These are phyloP conservation scores for Boletus mariae DNA, from an alignment of 1,284 basidiomycete genomes.

Conservation along the genomic window DNA sequence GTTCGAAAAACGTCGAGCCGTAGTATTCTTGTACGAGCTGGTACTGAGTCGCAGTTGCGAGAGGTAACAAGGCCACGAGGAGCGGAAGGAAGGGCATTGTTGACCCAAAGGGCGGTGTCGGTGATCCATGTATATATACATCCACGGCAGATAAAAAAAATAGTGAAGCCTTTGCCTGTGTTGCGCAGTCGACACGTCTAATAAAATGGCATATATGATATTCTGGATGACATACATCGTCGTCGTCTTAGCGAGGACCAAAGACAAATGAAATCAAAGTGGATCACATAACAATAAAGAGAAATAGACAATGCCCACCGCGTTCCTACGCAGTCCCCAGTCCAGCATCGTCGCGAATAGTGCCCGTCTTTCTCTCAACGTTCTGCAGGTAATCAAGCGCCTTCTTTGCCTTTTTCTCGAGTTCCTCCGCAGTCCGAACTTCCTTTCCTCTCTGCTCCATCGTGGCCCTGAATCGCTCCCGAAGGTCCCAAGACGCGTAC, in stretches of 20 bases:
- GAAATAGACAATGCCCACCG: neutral
- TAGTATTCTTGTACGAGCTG: conserved; percentile 45
- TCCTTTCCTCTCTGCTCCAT: conserved; percentile 77
- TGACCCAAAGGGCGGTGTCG: neutral
- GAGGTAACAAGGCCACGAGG: conserved; percentile 5
- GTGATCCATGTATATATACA: neutral
- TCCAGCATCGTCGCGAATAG: conserved; percentile 45
- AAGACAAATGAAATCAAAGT: neutral
- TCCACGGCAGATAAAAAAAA: neutral
- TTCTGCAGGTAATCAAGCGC: conserved; percentile 75
- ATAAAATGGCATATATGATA: neutral
- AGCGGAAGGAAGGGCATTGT: conserved; percentile 15
- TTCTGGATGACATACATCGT: neutral
- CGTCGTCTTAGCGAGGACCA: neutral
- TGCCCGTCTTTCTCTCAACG: conserved; percentile 55
- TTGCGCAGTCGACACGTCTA: neutral
- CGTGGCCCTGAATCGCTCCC: conserved; percentile 78
- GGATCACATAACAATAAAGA: conserved; percentile 7
- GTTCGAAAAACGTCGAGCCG: conserved; percentile 51
- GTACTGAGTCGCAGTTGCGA: conserved; percentile 35
- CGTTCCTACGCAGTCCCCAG: conserved; percentile 20
- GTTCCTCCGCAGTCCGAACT: conserved; percentile 75
- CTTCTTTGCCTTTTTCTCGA: conserved; percentile 61
- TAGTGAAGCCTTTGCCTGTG: neutral
- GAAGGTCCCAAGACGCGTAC: conserved; percentile 89